These are phyloP conservation scores for Ophiostoma ulmi DNA, from an alignment of 2,329 filamentous ascomycete genomes.

Conservation along the genomic window DNA sequence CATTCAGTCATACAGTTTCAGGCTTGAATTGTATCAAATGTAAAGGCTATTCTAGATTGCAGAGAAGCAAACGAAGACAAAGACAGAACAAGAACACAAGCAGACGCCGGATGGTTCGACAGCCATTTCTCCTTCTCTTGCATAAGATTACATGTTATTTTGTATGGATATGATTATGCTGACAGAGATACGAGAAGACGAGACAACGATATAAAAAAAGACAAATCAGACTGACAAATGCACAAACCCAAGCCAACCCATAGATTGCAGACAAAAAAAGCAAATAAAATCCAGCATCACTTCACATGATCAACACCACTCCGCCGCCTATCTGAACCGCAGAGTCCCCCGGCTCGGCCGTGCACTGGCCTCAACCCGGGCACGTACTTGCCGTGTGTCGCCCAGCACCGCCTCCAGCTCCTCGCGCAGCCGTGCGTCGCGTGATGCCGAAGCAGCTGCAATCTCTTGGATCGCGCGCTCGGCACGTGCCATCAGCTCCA, in stretches of 20 bases:
- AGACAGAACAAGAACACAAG: neutral
- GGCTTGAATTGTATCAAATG: too few species aligned
- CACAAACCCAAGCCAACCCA: neutral
- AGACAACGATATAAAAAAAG: neutral
- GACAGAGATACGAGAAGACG: neutral
- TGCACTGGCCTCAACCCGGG: slow-evolving; percentile 28
- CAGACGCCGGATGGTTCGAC: neutral
- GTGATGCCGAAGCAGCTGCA: slow-evolving; percentile 37
- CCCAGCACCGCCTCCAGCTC: slow-evolving; percentile 29
- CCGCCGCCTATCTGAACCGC: slow-evolving; percentile 23
- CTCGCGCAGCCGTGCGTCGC: slow-evolving; percentile 26
- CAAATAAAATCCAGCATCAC: neutral
- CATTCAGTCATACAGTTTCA: too few species aligned
- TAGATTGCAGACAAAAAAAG: neutral
- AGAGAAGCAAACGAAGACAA: neutral
- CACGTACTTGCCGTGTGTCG: slow-evolving; percentile 28
- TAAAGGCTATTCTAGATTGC: neutral
- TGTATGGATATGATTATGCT: neutral
- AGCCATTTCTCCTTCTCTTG: neutral
- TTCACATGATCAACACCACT: neutral
- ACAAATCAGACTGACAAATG: neutral
- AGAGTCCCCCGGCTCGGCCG: slow-evolving; percentile 23
- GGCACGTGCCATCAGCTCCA: slow-evolving; percentile 48
- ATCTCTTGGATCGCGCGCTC: slow-evolving; percentile 41
- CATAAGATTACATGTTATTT: neutral